Conservation (phyloP, 2,329 filamentous ascomycete species). For the Cercospora nicotianae region DNA sequence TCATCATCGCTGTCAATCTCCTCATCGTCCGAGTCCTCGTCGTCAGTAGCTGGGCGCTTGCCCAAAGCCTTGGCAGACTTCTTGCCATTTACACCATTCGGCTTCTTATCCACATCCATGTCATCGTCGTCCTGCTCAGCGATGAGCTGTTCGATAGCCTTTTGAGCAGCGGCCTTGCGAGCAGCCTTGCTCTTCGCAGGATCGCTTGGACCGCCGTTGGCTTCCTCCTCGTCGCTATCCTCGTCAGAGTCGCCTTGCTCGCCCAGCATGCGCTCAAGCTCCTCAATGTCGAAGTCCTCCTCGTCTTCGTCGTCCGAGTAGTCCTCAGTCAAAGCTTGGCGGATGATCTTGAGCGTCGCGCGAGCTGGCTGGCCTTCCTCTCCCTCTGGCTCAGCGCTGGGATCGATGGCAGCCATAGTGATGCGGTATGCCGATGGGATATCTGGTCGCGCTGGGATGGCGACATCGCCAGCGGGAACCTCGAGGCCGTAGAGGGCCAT, state of each 20-base stretch:
- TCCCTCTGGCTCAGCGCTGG: constrained; percentile 63
- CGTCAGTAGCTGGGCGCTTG: constrained; percentile 57
- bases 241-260: constrained; percentile 56
- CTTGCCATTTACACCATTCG: constrained; percentile 67
- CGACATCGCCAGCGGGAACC: constrained; percentile 79
- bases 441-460: constrained; percentile 75
- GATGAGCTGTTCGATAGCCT: constrained; percentile 71
- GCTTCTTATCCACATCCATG: constrained; percentile 66
- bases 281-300: constrained; percentile 54
- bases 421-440: constrained; percentile 90
- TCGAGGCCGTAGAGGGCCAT: constrained; percentile 90
- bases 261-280: constrained; percentile 55
- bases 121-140: constrained; percentile 58
- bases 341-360: constrained; percentile 88
- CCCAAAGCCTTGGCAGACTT: constrained; percentile 67
- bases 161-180: constrained; percentile 71
- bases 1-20: constrained; percentile 60
- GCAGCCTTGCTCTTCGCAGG: constrained; percentile 86
- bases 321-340: constrained; percentile 63
- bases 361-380: constrained; percentile 58
- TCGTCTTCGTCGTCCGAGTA: constrained; percentile 67
- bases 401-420: constrained; percentile 98
- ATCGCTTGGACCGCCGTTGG: constrained; percentile 88
- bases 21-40: constrained; percentile 51
- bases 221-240: constrained; percentile 67